Conservation (phyloP, 2,329 filamentous ascomycete genomes). For the Diaporthe sp. region DNA sequence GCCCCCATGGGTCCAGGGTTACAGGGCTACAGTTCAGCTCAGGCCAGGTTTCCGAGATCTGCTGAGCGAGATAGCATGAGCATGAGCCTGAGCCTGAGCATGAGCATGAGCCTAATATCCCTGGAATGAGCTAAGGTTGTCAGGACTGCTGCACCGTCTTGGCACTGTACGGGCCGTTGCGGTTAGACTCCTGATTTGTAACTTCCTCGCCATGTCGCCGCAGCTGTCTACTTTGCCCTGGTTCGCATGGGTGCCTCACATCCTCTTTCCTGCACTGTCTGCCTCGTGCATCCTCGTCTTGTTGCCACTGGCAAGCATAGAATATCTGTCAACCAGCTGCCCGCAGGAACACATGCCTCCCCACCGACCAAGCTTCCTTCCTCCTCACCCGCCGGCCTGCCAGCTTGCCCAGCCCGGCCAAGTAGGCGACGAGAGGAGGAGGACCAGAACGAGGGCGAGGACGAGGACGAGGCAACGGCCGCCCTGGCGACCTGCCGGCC, state of each 20-base stretch:
- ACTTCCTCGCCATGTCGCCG: too few relatives aligned
- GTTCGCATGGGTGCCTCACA: not conserved
- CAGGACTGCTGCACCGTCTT: slow-evolving; percentile 30
- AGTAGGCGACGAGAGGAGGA: not conserved
- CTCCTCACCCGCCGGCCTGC: not conserved
- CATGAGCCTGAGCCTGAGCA: slow-evolving; percentile 16
- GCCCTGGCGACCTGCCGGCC: slow-evolving; percentile 25
- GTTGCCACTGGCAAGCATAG: not conserved
- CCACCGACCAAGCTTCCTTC: slow-evolving; percentile 10
- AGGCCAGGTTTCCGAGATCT: slow-evolving; percentile 28
- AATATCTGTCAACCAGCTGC: not conserved
- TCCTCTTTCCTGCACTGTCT: slow-evolving; percentile 21
- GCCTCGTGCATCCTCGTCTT: not conserved
- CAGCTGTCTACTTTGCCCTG: not conserved
- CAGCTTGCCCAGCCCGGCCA: slow-evolving; percentile 7
- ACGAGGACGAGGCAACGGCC: slow-evolving; percentile 26
- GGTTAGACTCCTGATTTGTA: slow-evolving; percentile 14
- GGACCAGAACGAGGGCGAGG: not conserved
- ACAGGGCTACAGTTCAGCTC: not conserved
- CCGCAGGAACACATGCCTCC: not conserved
- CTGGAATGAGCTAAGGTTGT: slow-evolving; percentile 23
- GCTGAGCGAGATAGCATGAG: slow-evolving; percentile 24
- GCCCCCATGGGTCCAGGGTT: not conserved
- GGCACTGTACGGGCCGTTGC: slow-evolving; percentile 34
- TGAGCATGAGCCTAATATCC: slow-evolving; percentile 6